These are phyloP conservation scores for Cytospora paraplurivora DNA, from an alignment of 2,329 filamentous ascomycete species.

Conservation along the genomic window DNA sequence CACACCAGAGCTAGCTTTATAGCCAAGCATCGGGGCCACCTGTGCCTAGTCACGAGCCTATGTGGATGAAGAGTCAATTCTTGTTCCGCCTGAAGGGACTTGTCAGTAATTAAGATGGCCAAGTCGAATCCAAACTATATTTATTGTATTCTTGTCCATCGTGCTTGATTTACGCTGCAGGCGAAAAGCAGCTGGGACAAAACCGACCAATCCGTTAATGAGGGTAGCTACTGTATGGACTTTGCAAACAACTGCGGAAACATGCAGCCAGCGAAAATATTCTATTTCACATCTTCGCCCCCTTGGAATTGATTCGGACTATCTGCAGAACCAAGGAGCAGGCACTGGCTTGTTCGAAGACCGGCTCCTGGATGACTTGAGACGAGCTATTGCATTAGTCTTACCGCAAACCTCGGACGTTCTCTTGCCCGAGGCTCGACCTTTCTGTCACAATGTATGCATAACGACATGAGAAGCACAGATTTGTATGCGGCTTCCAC, in stretches of 20 bases:
- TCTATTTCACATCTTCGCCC: constrained; percentile 3
- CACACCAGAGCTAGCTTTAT: constrained; percentile 2
- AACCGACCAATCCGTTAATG: constrained; percentile 7
- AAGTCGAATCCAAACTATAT: no score
- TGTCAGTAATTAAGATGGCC: constrained; percentile 3
- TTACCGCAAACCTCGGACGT: constrained; percentile 17
- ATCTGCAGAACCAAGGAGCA: constrained; percentile 5
- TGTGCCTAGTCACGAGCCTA: constrained; percentile 2
- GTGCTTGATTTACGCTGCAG: constrained; percentile 31
- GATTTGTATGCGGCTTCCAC: neutral
- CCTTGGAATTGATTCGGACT: constrained; percentile 6
- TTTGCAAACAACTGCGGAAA: constrained; percentile 12
- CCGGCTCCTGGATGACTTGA: constrained; percentile 23
- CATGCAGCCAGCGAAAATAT: constrained; percentile 6
- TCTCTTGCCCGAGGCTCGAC: constrained; percentile 23
- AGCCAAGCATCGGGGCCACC: constrained; percentile 14
- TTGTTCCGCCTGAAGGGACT: neutral
- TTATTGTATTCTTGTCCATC: neutral
- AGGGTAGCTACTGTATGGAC: constrained; percentile 2
- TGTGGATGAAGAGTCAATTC: neutral
- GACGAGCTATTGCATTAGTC: constrained; percentile 24
- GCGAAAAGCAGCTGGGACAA: constrained; percentile 31
- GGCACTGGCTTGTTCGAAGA: constrained; percentile 10
- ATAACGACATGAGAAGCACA: neutral
- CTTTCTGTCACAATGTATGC: constrained; percentile 10